Evolutionary conservation across 208 protist species (phyloP).

Genomic region (Acanthamoeba sp.): DNA sequence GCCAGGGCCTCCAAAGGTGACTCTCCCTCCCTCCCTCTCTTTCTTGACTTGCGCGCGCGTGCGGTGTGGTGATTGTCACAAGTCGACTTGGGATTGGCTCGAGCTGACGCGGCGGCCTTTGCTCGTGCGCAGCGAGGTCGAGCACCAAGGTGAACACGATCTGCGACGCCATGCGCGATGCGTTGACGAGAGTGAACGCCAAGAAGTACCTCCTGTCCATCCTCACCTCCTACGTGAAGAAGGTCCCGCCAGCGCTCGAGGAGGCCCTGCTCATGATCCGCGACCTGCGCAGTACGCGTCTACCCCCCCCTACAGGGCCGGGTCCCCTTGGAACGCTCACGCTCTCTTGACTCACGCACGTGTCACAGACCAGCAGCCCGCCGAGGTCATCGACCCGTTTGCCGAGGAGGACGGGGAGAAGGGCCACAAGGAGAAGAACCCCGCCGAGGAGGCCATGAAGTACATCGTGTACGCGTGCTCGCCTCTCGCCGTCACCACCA

Average conservation of each 20-base stretch:
- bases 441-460: constrained; percentile 80
- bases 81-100: no score
- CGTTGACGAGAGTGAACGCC: constrained; percentile 52
- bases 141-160: constrained; percentile 68
- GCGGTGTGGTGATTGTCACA: neutral
- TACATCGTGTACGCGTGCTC: constrained; percentile 79
- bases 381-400: constrained; percentile 65
- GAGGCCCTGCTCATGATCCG: constrained; percentile 78
- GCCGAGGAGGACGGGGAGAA: constrained; percentile 14
- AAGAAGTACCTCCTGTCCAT: constrained; percentile 75
- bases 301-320: neutral
- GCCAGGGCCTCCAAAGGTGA: neutral
- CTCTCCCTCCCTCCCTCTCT: no score
- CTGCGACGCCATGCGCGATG: constrained; percentile 64
- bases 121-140: neutral
- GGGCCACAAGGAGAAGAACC: constrained; percentile 2
- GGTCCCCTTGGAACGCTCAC: no score
- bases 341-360: neutral
- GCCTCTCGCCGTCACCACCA: neutral
- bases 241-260: constrained; percentile 73
- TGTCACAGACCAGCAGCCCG: constrained; percentile 56
- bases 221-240: constrained; percentile 71
- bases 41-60: no score
- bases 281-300: constrained; percentile 54
- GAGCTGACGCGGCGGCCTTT: no score